Evolutionary conservation across 2,329 filamentous ascomycete species (phyloP).

Genomic region (Paecilomyces niveus): DNA sequence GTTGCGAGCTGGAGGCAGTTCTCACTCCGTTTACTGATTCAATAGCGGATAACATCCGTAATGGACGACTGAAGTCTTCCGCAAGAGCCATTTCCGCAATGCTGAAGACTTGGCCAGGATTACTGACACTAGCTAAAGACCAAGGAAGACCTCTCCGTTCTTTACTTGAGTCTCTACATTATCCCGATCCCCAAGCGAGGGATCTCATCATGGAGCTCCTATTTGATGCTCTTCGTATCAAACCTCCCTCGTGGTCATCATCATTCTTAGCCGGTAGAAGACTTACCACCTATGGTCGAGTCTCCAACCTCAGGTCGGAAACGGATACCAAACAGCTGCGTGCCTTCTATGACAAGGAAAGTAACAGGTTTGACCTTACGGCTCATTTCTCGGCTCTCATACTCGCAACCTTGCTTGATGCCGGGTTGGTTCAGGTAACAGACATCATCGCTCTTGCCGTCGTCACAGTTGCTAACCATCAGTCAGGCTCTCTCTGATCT

Average conservation of each 20-base stretch:
- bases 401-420: slow-evolving; percentile 74
- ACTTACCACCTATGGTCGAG: slow-evolving; percentile 92
- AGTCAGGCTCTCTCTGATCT: slow-evolving; percentile 40
- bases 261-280: slow-evolving; percentile 89
- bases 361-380: slow-evolving; percentile 63
- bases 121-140: slow-evolving; percentile 83
- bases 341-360: slow-evolving; percentile 59
- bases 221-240: slow-evolving; percentile 79
- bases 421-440: slow-evolving; percentile 57
- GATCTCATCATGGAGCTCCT: slow-evolving; percentile 84
- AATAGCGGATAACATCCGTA: slow-evolving; percentile 47
- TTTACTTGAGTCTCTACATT: slow-evolving; percentile 60
- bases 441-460: neutral
- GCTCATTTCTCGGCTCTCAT: slow-evolving; percentile 91
- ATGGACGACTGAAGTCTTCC: slow-evolving; percentile 71
- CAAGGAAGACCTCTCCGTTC: slow-evolving; percentile 79
- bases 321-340: slow-evolving; percentile 45
- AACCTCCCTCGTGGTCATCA: slow-evolving; percentile 88
- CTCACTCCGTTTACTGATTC: slow-evolving; percentile 93
- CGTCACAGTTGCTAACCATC: slow-evolving; percentile 11
- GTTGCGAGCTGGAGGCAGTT: slow-evolving; percentile 79
- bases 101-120: slow-evolving; percentile 86
- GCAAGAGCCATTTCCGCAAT: slow-evolving; percentile 88
- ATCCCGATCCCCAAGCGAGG: slow-evolving; percentile 48
- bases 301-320: slow-evolving; percentile 70